Conservation (phyloP, 495 filamentous ascomycete species). For the Pseudevernia furfuracea region DNA sequence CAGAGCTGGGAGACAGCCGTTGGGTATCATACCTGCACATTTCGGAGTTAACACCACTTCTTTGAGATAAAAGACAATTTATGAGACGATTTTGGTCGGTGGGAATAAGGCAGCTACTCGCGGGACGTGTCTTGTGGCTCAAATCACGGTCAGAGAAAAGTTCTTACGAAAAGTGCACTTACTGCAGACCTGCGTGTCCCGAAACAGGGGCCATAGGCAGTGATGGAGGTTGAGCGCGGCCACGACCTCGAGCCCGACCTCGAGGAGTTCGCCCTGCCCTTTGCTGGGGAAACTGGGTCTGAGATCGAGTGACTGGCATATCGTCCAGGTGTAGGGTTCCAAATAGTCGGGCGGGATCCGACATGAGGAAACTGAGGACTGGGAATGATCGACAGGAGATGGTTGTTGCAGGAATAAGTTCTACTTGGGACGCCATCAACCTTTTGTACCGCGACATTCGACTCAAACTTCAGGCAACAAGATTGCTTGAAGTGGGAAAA, state of each 20-base stretch:
- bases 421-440: not conserved
- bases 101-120: not conserved
- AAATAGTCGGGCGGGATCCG: conserved; percentile 9
- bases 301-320: conserved; percentile 25
- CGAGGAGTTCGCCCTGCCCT: conserved; percentile 4
- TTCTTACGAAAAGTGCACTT: not conserved
- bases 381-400: not conserved
- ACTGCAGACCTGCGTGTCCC: conserved; percentile 3
- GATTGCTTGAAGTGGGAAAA: not conserved
- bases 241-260: conserved; percentile 11
- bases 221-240: conserved; percentile 2
- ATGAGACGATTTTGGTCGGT: not conserved
- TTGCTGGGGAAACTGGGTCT: conserved; percentile 11
- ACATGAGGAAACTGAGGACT: conserved; percentile 11
- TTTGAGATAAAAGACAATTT: not conserved
- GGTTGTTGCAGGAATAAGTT: not conserved
- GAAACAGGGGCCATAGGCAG: not conserved
- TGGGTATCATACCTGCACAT: not conserved
- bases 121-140: not conserved
- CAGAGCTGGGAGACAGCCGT: conserved; percentile 10
- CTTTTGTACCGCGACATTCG: conserved; percentile 10
- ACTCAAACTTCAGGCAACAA: conserved; percentile 20
- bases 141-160: not conserved
- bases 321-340: conserved; percentile 17
- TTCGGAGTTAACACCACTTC: too few relatives aligned